Conservation (phyloP, 2,329 filamentous ascomycete genomes). For the Hortaea sp. region DNA sequence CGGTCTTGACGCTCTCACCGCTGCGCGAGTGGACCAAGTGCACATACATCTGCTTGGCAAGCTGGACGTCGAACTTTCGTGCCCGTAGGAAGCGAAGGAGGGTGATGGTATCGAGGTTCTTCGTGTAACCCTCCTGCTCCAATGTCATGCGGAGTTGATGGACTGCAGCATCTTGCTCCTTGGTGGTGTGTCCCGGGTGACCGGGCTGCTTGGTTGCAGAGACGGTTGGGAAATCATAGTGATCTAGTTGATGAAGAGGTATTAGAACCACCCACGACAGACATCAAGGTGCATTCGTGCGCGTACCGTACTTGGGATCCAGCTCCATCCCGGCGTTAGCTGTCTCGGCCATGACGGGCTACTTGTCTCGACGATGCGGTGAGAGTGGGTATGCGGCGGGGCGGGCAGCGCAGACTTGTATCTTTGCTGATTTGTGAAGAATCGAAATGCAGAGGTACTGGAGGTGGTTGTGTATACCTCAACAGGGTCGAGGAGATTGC, state of each 20-base stretch:
- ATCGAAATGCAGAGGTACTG: too few relatives aligned
- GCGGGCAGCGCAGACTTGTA: too few relatives aligned
- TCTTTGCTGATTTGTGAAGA: too few relatives aligned
- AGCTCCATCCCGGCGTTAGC: neutral
- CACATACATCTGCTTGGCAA: conserved; percentile 76
- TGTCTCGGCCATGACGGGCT: neutral
- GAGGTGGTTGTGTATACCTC: too few relatives aligned
- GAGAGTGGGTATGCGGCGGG: too few relatives aligned
- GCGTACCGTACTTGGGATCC: conserved; percentile 4
- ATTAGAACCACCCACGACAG: neutral
- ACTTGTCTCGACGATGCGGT: neutral
- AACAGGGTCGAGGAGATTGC: too few relatives aligned
- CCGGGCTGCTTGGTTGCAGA: conserved; percentile 61
- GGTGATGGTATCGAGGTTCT: conserved; percentile 84
- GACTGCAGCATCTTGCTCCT: conserved; percentile 81
- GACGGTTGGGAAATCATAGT: conserved; percentile 85
- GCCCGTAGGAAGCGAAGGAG: conserved; percentile 70
- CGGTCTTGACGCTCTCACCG: conserved; percentile 1
- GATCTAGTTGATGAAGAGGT: conserved; percentile 40
- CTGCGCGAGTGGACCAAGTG: neutral
- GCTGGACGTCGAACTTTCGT: conserved; percentile 83
- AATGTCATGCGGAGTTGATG: conserved; percentile 75
- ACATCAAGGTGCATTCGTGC: neutral
- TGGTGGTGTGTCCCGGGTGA: conserved; percentile 79
- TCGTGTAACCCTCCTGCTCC: conserved; percentile 70